A percentile compares a stretch with the other conserved stretches of the same genome.
Evolutionary conservation across 2,329 filamentous ascomycete species (phyloP).

Genomic region (Neocatenulostroma microsporum): DNA sequence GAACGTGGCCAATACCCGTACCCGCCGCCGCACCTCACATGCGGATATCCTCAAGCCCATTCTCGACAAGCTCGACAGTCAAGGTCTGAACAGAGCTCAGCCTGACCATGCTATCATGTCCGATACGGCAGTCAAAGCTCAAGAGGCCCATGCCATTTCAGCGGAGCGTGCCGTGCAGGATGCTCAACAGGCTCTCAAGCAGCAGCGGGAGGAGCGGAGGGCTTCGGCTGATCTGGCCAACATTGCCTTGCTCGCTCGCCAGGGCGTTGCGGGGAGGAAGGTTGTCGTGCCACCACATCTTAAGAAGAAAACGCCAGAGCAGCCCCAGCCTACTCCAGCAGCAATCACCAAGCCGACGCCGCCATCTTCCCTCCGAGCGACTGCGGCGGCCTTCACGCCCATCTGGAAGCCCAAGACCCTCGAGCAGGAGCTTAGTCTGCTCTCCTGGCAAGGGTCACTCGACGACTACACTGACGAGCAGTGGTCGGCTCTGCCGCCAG

Average conservation of each 20-base stretch:
- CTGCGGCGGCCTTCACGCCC: constrained; percentile 21
- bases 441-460: constrained; percentile 8
- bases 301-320: too few relatives aligned
- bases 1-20: constrained; percentile 7
- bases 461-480: constrained; percentile 6
- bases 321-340: too few relatives aligned
- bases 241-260: neutral
- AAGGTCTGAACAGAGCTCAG: constrained; percentile 7
- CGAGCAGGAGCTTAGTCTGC: constrained; percentile 12
- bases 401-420: constrained; percentile 11
- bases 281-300: neutral
- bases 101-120: neutral
- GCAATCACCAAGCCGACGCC: too few relatives aligned
- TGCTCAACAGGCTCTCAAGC: neutral
- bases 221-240: constrained; percentile 1
- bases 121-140: constrained; percentile 1
- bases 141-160: neutral
- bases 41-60: constrained; percentile 13
- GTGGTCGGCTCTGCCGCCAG: constrained; percentile 5
- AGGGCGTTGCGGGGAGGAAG: constrained; percentile 1
- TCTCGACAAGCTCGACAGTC: constrained; percentile 11
- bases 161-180: too few relatives aligned
- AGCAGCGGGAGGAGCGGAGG: neutral
- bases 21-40: constrained; percentile 12
- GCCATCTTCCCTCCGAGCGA: constrained; percentile 18